These are phyloP conservation scores for Arabidopsis lyrata DNA, from an alignment of 441 rosid genomes.

Conservation along the genomic window DNA sequence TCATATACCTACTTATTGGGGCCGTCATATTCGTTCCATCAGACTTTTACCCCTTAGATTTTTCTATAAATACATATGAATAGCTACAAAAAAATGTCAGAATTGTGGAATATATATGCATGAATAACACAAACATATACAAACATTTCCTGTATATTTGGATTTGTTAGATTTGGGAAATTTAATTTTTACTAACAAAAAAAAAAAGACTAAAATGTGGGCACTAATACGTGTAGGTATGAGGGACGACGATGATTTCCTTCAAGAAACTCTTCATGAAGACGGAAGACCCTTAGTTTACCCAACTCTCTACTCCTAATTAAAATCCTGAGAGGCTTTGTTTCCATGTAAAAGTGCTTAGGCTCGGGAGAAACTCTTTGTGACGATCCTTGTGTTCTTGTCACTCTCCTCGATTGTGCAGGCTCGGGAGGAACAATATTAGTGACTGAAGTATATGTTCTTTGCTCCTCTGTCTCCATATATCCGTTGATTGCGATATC, in stretches of 20 bases:
- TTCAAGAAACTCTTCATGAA: slow-evolving; percentile 62
- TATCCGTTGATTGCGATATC: too few relatives aligned
- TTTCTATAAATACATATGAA: neutral
- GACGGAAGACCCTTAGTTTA: slow-evolving; percentile 60
- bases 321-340: too few relatives aligned
- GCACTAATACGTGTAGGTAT: slow-evolving; percentile 55
- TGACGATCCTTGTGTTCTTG: too few relatives aligned
- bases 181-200: neutral
- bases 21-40: neutral
- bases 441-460: too few relatives aligned
- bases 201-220: neutral
- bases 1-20: slow-evolving; percentile 21
- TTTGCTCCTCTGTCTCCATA: too few relatives aligned
- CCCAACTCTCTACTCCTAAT: slow-evolving; percentile 40
- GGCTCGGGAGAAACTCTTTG: too few relatives aligned
- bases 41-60: neutral
- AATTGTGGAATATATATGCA: neutral
- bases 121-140: neutral
- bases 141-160: neutral
- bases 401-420: too few relatives aligned
- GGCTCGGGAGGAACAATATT: too few relatives aligned
- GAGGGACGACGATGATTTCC: slow-evolving; percentile 77
- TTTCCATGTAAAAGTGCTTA: too few relatives aligned
- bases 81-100: neutral
- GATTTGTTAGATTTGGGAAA: neutral